These are phyloP conservation scores for Scheffersomyces stipitis DNA, from an alignment of 805 yeast species.

Conservation along the genomic window DNA sequence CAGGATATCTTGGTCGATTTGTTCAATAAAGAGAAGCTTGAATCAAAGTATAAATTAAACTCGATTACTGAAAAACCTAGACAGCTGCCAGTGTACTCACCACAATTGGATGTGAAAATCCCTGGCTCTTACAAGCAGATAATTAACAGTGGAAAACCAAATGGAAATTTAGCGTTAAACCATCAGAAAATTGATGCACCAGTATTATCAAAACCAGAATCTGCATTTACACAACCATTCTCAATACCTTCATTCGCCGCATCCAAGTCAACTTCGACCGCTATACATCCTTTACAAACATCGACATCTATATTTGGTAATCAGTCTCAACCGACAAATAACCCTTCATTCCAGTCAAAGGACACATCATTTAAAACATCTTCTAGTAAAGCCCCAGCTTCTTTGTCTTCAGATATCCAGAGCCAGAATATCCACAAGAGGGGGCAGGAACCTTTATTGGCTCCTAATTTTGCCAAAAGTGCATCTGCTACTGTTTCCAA, in stretches of 20 bases:
- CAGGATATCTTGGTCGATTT: slow-evolving; percentile 36
- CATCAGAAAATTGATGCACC: neutral
- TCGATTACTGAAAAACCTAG: slow-evolving; percentile 40
- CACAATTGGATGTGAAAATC: slow-evolving; percentile 28
- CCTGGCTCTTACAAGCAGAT: slow-evolving; percentile 23
- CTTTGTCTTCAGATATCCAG: neutral
- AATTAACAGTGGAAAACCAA: slow-evolving; percentile 35
- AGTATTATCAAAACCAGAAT: neutral
- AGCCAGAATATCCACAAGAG: too few relatives aligned
- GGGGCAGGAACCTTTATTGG: too few relatives aligned
- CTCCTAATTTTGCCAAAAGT: neutral
- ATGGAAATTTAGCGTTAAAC: slow-evolving; percentile 18
- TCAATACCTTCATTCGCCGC: neutral
- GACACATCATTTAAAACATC: too few relatives aligned
- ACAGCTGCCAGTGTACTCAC: slow-evolving; percentile 33
- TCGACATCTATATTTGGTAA: too few relatives aligned
- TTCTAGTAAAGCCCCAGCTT: neutral
- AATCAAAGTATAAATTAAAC: slow-evolving; percentile 36
- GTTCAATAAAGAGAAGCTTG: slow-evolving; percentile 43
- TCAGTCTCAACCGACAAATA: neutral
- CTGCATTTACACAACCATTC: too few relatives aligned
- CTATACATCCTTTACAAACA: neutral
- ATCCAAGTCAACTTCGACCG: neutral
- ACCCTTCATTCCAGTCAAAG: too few relatives aligned
- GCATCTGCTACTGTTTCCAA: neutral